Base-by-base conservation (phyloP, 495 filamentous ascomycete genomes). In the Monascus purpureus region DNA sequence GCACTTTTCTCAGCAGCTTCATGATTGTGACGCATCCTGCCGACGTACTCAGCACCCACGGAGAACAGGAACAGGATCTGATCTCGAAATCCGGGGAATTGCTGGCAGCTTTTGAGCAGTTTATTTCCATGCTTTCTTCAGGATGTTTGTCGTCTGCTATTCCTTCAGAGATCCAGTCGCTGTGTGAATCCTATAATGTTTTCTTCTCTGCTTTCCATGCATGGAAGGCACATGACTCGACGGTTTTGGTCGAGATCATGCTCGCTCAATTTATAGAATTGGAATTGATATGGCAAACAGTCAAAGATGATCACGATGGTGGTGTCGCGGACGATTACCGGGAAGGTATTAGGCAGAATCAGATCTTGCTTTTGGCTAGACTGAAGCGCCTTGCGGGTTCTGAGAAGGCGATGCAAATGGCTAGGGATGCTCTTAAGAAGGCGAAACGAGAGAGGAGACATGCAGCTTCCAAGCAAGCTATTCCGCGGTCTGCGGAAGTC, bases 221-320 rank as follows among this genome's bases (percentile, higher is more conserved):
- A 7, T 97, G 90, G 90, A 94, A 95, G 52, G 72, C 84, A 6
- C 75, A 85, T 32, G 90, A 97, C 51, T 90, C 88, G 1, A 79
- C 74, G 28, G 80, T 84, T 3, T 56, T 97, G 19, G 78, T 96
- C 35, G 82, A 92, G 39, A 83, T 88, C 32, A 96, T 97, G 90
- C 66, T 96, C 15, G 77, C 86, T 28, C 86, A 93, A 50, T 96
- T 94, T 50, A 80, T 93, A 18, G 88, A 93, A 50, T 62, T 97
- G 12, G 90, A 97, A 49, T 73, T 85, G 15, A 97, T 97, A 19
- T 93, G 85, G 77, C 85, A 93, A 48, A 87, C 82, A 6, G 88
- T 96, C 47, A 96, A 96, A 43, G 75, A 92, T 50, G 82, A 88
- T 39, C 77, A 70, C 13, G 77, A 81, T 24, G 82, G 77, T n/a